phyloP scores from a whole-genome alignment of 805 yeast species.

The Blastobotrys peoriensis region DNA sequence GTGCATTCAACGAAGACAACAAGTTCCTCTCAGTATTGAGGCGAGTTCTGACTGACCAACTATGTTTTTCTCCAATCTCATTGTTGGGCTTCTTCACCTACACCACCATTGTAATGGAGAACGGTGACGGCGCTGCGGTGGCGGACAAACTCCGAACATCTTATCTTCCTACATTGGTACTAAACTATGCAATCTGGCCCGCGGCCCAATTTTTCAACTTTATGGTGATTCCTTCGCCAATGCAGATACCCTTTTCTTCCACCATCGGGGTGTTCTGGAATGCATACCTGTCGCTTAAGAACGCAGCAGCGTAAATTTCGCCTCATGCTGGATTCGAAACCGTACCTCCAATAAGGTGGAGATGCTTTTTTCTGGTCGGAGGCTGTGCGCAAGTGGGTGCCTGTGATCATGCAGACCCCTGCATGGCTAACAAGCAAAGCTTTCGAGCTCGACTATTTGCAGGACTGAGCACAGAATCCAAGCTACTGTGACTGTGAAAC shows the following conservation, averaged over 20 bases:
- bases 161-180: constrained; percentile 53
- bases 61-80: constrained; percentile 83
- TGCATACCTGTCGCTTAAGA: constrained; percentile 55
- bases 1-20: constrained; percentile 70
- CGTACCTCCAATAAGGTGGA: too few relatives aligned
- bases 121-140: constrained; percentile 60
- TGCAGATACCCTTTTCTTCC: constrained; percentile 89
- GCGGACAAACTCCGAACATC: constrained; percentile 56
- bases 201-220: constrained; percentile 75
- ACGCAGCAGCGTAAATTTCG: constrained; percentile 12
- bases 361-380: too few relatives aligned
- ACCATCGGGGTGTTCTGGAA: constrained; percentile 90
- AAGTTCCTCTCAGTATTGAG: constrained; percentile 71
- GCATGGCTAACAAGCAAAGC: too few relatives aligned
- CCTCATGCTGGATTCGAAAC: too few relatives aligned
- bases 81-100: constrained; percentile 75
- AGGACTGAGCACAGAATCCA: too few relatives aligned
- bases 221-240: constrained; percentile 63
- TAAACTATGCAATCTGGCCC: constrained; percentile 92
- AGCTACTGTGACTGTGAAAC: too few relatives aligned
- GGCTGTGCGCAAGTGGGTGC: too few relatives aligned
- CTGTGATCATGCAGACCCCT: too few relatives aligned
- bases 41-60: constrained; percentile 84
- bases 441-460: too few relatives aligned
- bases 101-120: constrained; percentile 75